These are phyloP conservation scores for Panicum miliaceum DNA, from an alignment of 176 grass and related monocot species.

Conservation along the genomic window DNA sequence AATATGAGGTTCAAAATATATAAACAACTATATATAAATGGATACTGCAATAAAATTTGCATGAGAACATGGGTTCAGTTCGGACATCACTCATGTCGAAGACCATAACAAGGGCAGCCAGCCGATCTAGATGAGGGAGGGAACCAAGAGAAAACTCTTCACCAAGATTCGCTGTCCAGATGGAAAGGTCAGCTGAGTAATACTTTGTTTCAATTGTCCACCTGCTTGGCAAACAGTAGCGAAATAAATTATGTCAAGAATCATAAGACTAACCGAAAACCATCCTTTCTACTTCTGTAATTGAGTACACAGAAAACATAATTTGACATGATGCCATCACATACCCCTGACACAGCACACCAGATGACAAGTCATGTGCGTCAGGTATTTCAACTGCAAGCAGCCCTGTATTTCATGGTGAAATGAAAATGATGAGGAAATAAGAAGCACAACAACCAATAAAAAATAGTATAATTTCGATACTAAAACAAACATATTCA, in stretches of 20 bases:
- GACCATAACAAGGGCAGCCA: conserved; percentile 88
- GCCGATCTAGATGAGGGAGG: conserved; percentile 54
- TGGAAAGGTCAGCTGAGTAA: conserved; percentile 82
- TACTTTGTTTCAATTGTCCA: conserved; percentile 97
- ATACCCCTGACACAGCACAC: conserved; percentile 91
- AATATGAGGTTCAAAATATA: not conserved
- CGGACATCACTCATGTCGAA: conserved; percentile 86
- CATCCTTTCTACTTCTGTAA: not conserved
- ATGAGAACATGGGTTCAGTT: conserved; percentile 29
- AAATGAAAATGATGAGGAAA: conserved; percentile 1
- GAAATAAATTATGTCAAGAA: conserved; percentile 7
- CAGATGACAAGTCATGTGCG: conserved; percentile 68
- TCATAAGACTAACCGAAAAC: conserved; percentile 3
- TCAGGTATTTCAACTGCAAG: conserved; percentile 71
- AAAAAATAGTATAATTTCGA: not conserved
- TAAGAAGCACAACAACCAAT: not conserved
- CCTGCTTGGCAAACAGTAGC: conserved; percentile 53
- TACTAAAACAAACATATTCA: not conserved
- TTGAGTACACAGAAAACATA: conserved; percentile 13
- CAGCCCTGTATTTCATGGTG: conserved; percentile 60
- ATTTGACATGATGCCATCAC: conserved; percentile 18
- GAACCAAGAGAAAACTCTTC: conserved; percentile 75
- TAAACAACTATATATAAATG: not conserved
- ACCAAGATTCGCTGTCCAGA: conserved; percentile 76
- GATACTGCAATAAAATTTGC: conserved; percentile 1